A percentile compares a stretch with the other conserved stretches of the same genome.
These are phyloP conservation scores for Jimgerdemannia lactiflua DNA, from an alignment of 192 early-diverging fungal genomes.

Conservation along the genomic window DNA sequence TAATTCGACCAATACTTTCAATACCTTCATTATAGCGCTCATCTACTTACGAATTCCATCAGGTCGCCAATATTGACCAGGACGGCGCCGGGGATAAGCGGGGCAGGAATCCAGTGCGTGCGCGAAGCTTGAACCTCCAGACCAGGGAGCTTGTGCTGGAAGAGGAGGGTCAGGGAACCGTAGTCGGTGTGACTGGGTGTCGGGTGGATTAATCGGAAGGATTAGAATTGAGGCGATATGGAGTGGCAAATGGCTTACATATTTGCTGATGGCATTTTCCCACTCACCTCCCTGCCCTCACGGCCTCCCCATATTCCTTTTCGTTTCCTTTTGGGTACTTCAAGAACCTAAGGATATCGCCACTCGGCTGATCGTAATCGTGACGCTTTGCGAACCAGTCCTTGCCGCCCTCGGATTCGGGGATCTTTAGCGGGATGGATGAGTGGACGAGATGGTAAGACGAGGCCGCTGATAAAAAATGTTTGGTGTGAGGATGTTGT, in stretches of 20 bases:
- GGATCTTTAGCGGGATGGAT: constrained; percentile 28
- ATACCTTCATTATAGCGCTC: too few species aligned
- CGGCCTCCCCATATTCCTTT: constrained; percentile 34
- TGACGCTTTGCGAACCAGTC: constrained; percentile 50
- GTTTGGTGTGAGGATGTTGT: neutral
- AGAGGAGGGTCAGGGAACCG: constrained; percentile 63
- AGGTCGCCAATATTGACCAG: constrained; percentile 64
- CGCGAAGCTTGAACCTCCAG: constrained; percentile 48
- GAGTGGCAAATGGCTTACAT: neutral
- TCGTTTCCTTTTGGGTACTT: constrained; percentile 54
- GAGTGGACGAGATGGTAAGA: neutral
- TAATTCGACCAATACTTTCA: too few species aligned
- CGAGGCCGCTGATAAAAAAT: neutral
- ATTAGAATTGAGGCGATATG: neutral
- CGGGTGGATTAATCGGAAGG: neutral
- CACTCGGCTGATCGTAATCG: constrained; percentile 37
- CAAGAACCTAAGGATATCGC: constrained; percentile 52
- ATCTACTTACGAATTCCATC: constrained; percentile 29
- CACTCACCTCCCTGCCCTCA: constrained; percentile 47
- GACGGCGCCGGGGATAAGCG: constrained; percentile 48
- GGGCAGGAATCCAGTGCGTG: constrained; percentile 55
- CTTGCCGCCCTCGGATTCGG: constrained; percentile 47
- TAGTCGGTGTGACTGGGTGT: constrained; percentile 62
- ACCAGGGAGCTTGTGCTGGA: constrained; percentile 62
- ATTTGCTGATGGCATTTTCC: neutral